These are phyloP conservation scores for Catunica adiposa DNA, from an alignment of 2,329 filamentous ascomycete species.

Conservation along the genomic window DNA sequence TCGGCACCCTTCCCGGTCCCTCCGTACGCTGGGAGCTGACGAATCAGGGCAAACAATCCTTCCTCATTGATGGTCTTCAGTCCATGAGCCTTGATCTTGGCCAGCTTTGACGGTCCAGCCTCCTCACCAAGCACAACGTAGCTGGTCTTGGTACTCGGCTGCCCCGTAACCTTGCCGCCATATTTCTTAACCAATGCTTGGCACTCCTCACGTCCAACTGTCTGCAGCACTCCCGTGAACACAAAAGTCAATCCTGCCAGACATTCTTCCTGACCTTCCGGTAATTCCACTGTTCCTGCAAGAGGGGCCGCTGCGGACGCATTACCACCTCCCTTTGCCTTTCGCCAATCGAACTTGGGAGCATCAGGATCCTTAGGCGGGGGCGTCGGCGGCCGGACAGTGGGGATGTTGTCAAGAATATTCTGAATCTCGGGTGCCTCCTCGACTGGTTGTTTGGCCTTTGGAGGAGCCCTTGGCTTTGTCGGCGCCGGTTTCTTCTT, in stretches of 20 bases:
- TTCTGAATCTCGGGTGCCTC: constrained; percentile 54
- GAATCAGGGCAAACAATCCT: constrained; percentile 75
- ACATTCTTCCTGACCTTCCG: constrained; percentile 74
- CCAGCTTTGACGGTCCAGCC: constrained; percentile 82
- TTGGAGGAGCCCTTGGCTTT: constrained; percentile 38
- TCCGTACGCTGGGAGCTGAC: constrained; percentile 64
- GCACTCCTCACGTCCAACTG: constrained; percentile 68
- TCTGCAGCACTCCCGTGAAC: constrained; percentile 76
- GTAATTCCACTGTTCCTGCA: constrained; percentile 52
- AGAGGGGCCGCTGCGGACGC: constrained; percentile 44
- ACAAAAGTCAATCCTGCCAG: constrained; percentile 82
- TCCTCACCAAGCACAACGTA: constrained; percentile 85
- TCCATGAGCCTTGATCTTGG: constrained; percentile 62
- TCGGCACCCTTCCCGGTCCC: constrained; percentile 78
- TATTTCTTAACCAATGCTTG: constrained; percentile 80
- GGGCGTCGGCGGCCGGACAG: constrained; percentile 66
- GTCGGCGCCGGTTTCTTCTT: constrained; percentile 45
- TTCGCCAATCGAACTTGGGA: constrained; percentile 67
- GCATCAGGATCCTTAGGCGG: constrained; percentile 49
- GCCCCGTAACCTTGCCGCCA: constrained; percentile 74
- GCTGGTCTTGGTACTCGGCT: constrained; percentile 81
- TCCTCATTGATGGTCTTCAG: constrained; percentile 92
- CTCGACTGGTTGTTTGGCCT: constrained; percentile 50
- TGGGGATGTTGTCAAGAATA: constrained; percentile 78
- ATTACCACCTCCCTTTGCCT: constrained; percentile 41